A percentile compares a stretch with the other conserved stretches of the same genome.
These are phyloP conservation scores for Myochromella boudieri DNA, from an alignment of 768 basidiomycete genomes.

Conservation along the genomic window DNA sequence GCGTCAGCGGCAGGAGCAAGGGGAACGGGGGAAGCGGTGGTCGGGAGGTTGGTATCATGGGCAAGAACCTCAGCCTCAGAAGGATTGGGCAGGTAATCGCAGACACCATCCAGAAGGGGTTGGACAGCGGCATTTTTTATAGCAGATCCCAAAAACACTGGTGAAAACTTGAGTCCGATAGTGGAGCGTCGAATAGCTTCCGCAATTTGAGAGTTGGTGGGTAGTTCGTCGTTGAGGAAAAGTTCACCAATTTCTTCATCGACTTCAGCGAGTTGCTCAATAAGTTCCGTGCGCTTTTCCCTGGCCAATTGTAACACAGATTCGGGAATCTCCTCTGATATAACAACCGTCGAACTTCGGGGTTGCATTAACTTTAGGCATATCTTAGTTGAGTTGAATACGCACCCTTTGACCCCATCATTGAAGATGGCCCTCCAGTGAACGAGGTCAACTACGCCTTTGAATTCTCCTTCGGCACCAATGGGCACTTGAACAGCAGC, in stretches of 20 bases:
- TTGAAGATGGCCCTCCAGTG: constrained; percentile 95
- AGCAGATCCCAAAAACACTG: constrained; percentile 95
- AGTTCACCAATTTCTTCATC: constrained; percentile 95
- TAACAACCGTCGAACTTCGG: constrained; percentile 68
- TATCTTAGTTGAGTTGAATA: constrained; percentile 9
- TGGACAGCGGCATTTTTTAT: constrained; percentile 98
- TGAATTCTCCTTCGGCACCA: constrained; percentile 82
- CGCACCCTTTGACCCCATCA: constrained; percentile 90
- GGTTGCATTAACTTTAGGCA: not conserved
- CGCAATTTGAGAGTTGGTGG: constrained; percentile 71
- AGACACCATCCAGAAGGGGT: constrained; percentile 90
- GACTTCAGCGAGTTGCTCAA: constrained; percentile 94
- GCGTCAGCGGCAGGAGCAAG: constrained; percentile 83
- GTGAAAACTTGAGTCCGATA: constrained; percentile 85
- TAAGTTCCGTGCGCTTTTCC: constrained; percentile 85
- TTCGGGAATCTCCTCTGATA: constrained; percentile 86
- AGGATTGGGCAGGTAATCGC: constrained; percentile 91
- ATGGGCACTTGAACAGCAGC: constrained; percentile 97
- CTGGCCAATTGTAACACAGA: constrained; percentile 71
- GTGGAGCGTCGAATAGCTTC: constrained; percentile 90
- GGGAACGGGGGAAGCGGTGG: constrained; percentile 65
- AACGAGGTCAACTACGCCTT: constrained; percentile 92
- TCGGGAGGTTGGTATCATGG: constrained; percentile 73
- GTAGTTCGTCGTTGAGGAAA: constrained; percentile 80
- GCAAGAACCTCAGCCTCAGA: constrained; percentile 77